A percentile compares a stretch with the other conserved stretches of the same genome.
These are phyloP conservation scores for Kodamaea kakaduensis DNA, from an alignment of 805 yeast species.

Conservation along the genomic window DNA sequence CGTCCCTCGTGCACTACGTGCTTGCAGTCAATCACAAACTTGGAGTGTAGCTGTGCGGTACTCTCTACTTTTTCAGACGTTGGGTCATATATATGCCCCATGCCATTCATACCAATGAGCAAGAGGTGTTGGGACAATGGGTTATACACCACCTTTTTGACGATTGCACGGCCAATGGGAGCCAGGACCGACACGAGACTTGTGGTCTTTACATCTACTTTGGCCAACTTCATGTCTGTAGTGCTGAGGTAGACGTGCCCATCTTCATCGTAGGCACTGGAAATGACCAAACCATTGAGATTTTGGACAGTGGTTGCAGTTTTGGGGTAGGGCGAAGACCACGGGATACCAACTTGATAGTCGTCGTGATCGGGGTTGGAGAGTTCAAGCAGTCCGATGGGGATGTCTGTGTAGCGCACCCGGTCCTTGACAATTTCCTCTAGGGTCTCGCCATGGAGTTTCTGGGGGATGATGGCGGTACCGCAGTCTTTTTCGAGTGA, in stretches of 20 bases:
- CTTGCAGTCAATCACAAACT: conserved; percentile 38
- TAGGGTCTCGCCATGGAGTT: conserved; percentile 31
- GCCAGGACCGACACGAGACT: conserved; percentile 3
- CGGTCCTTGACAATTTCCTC: conserved; percentile 39
- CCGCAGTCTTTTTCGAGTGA: conserved; percentile 47
- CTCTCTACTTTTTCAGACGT: conserved; percentile 7
- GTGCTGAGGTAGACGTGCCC: conserved; percentile 8
- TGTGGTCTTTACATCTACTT: conserved; percentile 16
- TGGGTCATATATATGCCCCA: conserved; percentile 19
- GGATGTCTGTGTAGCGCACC: conserved; percentile 21
- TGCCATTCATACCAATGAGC: conserved; percentile 55
- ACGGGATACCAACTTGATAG: conserved; percentile 15
- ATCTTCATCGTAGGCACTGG: conserved; percentile 11
- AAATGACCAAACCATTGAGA: conserved; percentile 25
- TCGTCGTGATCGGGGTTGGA: conserved; percentile 9
- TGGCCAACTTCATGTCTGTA: conserved; percentile 13
- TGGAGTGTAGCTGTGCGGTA: conserved; percentile 27
- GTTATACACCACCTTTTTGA: conserved; percentile 33
- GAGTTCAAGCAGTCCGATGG: conserved; percentile 7
- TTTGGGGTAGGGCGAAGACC: conserved; percentile 33
- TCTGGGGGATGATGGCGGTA: conserved; percentile 20
- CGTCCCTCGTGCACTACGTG: conserved; percentile 15
- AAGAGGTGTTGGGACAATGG: conserved; percentile 20
- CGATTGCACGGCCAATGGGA: conserved; percentile 22
- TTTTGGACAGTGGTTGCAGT: conserved; percentile 8